Evolutionary conservation across 441 rosid genomes (phyloP).

Genomic region (Capsella rubella): DNA sequence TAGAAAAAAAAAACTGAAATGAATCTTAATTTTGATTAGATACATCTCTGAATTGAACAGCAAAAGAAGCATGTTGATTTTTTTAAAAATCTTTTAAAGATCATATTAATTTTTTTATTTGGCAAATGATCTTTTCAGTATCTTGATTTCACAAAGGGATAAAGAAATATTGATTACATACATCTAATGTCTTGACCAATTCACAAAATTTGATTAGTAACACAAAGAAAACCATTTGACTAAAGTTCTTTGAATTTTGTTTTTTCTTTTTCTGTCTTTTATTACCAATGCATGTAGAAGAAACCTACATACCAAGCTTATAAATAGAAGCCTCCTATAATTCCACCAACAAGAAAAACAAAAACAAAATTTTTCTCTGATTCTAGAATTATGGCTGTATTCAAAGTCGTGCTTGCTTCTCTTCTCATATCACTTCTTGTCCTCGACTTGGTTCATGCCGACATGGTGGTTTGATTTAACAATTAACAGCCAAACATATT

Average conservation of each 20-base stretch:
- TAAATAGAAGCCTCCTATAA: not conserved
- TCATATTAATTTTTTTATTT: not conserved
- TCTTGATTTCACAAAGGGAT: not conserved
- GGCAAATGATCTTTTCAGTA: not conserved
- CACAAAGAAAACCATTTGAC: not conserved
- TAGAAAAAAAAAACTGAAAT: too few relatives aligned
- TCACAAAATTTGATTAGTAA: not conserved
- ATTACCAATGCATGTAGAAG: not conserved
- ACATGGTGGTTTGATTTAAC: slow-evolving; percentile 24
- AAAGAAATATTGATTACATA: not conserved
- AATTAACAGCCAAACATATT: not conserved
- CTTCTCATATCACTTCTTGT: slow-evolving; percentile 62
- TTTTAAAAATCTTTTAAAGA: not conserved
- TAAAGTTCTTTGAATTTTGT: not conserved
- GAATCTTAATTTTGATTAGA: not conserved
- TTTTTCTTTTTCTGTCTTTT: not conserved
- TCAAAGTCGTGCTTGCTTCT: slow-evolving; percentile 54
- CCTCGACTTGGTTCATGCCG: slow-evolving; percentile 55
- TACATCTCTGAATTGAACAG: not conserved
- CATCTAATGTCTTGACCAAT: slow-evolving; percentile 13
- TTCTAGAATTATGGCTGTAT: slow-evolving; percentile 50
- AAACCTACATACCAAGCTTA: not conserved
- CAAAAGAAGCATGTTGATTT: too few relatives aligned
- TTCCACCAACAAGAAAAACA: not conserved
- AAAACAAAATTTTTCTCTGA: not conserved